Evolutionary conservation across 23 red algal genomes (phyloP).

Genomic region (Chondrus crispus): DNA sequence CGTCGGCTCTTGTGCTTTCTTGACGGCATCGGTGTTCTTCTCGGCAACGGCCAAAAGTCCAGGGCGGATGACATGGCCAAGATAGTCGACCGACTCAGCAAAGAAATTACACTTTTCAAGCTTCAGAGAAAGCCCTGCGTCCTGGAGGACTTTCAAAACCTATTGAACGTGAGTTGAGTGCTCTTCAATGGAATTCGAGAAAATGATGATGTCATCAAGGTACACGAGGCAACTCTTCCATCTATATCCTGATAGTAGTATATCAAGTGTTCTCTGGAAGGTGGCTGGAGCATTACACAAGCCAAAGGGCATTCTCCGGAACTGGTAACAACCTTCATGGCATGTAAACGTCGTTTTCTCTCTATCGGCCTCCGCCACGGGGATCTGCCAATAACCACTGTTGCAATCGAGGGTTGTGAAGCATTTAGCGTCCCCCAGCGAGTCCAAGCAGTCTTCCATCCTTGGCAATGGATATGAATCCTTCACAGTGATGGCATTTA

Average conservation of each 20-base stretch:
- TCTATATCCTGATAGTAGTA: neutral
- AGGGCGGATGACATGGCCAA: slow-evolving; percentile 10
- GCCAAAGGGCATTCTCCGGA: neutral
- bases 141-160: neutral
- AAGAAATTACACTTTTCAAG: neutral
- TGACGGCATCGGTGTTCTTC: slow-evolving; percentile 5
- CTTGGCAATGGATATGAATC: neutral
- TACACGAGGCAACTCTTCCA: neutral
- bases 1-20: neutral
- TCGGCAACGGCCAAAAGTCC: neutral
- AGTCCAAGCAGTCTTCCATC: slow-evolving; percentile 22
- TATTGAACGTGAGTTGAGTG: neutral
- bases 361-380: neutral
- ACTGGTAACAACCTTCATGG: neutral
- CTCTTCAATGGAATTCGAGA: neutral
- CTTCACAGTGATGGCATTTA: neutral
- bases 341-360: slow-evolving; percentile 12
- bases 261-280: neutral
- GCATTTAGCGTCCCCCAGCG: neutral
- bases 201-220: slow-evolving; percentile 1
- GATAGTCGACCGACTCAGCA: no score
- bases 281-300: neutral
- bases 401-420: neutral
- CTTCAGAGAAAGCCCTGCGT: slow-evolving; percentile 2
- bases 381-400: neutral